Evolutionary conservation across 148 eudicot genomes (phyloP).

Genomic region (Cornus florida): DNA sequence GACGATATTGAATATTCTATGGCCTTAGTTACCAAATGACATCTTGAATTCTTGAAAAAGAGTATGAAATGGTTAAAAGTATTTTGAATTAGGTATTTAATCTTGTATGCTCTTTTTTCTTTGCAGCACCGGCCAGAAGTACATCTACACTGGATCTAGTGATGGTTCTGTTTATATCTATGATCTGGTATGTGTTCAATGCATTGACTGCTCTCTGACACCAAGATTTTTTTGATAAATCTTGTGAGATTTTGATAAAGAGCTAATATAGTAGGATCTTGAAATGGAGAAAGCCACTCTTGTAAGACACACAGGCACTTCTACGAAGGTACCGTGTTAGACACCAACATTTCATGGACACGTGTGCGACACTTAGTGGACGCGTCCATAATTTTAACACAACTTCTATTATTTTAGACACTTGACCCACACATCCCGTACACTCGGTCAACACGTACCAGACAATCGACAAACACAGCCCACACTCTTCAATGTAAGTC

Average conservation of each 20-base stretch:
- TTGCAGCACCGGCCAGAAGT: conserved; percentile 89
- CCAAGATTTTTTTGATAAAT: not conserved
- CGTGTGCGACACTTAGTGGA: too few relatives aligned
- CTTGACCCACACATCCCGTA: too few relatives aligned
- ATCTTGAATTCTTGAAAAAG: not conserved
- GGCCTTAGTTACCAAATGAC: too few relatives aligned
- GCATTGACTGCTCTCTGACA: not conserved
- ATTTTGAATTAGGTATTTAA: not conserved
- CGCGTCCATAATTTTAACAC: too few relatives aligned
- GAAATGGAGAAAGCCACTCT: not conserved
- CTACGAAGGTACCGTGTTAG: too few relatives aligned
- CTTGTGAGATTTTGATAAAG: not conserved
- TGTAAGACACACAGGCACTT: not conserved
- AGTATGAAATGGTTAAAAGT: not conserved
- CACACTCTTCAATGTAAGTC: too few relatives aligned
- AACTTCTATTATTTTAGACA: too few relatives aligned
- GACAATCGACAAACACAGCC: too few relatives aligned
- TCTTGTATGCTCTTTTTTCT: conserved; percentile 2
- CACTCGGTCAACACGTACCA: too few relatives aligned
- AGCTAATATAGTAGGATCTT: not conserved
- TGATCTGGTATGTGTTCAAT: conserved; percentile 59
- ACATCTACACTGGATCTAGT: conserved; percentile 79
- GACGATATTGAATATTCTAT: not conserved
- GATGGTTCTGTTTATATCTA: conserved; percentile 68
- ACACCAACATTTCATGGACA: too few relatives aligned